phyloP scores from a whole-genome alignment of 345 rosid genomes.

The Syzygium jambos region DNA sequence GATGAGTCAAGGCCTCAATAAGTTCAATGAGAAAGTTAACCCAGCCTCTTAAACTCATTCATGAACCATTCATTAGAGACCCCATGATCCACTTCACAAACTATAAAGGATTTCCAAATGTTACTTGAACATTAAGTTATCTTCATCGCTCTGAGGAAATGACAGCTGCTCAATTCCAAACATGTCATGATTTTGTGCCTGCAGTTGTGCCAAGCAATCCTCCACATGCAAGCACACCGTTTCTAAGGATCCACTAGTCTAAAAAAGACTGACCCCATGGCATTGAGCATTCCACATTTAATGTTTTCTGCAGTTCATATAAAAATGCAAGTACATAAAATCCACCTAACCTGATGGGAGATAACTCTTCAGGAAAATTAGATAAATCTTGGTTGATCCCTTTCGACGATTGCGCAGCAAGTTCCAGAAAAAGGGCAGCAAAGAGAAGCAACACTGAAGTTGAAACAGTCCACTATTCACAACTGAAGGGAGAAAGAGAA shows the following conservation, averaged over 20 bases:
- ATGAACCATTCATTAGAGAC: background rate
- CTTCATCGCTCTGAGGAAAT: background rate
- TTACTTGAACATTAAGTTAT: background rate
- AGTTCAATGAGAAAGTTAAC: background rate
- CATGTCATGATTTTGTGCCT: background rate
- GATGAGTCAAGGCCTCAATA: background rate
- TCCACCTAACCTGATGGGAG: conserved; percentile 49
- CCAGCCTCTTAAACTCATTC: background rate
- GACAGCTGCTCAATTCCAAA: background rate
- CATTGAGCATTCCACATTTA: background rate
- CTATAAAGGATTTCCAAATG: background rate
- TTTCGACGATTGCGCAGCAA: conserved; percentile 83
- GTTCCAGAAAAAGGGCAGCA: conserved; percentile 84
- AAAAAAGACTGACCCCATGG: background rate
- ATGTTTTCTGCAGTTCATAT: background rate
- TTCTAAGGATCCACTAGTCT: background rate
- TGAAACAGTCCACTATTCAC: conserved; percentile 1
- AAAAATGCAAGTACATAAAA: background rate
- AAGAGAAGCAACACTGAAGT: conserved; percentile 64
- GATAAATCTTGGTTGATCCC: conserved; percentile 54
- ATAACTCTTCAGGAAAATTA: conserved; percentile 54
- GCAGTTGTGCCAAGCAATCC: background rate
- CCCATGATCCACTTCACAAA: background rate
- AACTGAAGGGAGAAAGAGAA: background rate
- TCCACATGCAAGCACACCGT: background rate